Evolutionary conservation across 163 green algal species (phyloP).

Genomic region (Scenedesmus sp.): DNA sequence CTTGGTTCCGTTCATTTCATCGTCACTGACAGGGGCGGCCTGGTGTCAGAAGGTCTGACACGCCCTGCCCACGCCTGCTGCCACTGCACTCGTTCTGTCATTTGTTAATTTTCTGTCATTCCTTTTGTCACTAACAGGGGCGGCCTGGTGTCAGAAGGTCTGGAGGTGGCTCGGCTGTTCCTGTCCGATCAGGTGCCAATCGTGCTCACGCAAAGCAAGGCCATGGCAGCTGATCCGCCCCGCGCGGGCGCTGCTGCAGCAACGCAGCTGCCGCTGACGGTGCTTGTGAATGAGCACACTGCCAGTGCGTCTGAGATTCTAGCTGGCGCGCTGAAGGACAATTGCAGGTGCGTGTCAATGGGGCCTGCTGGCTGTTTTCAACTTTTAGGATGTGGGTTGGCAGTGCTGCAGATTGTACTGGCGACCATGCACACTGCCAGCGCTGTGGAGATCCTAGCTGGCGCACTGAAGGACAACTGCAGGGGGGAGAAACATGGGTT

Average conservation of each 20-base stretch:
- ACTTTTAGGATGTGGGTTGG: too few relatives aligned
- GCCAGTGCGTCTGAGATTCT: conserved; percentile 95
- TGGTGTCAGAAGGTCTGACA: conserved; percentile 90
- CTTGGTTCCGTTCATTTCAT: too few relatives aligned
- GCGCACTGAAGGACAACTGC: conserved; percentile 81
- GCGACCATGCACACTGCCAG: conserved; percentile 77
- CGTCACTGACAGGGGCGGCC: conserved; percentile 74
- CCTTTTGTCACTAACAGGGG: conserved; percentile 60
- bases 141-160: conserved; percentile 91
- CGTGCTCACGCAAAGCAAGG: conserved; percentile 67
- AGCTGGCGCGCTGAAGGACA: conserved; percentile 56
- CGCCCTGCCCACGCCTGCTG: too few relatives aligned
- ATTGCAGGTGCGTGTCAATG: conserved; percentile 68
- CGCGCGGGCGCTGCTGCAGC: conserved; percentile 47
- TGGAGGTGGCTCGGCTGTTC: conserved; percentile 95
- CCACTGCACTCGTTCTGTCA: not conserved
- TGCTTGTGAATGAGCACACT: conserved; percentile 88
- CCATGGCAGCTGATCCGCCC: conserved; percentile 47
- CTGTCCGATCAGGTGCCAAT: conserved; percentile 74
- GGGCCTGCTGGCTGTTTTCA: conserved; percentile 63
- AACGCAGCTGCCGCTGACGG: conserved; percentile 65
- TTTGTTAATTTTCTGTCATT: not conserved
- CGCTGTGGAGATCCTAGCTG: conserved; percentile 63
- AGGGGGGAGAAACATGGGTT: conserved; percentile 46
- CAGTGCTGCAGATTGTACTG: not conserved